phyloP scores from a whole-genome alignment of 2,329 filamentous ascomycete species.

The Hyphodiscus sp. region DNA sequence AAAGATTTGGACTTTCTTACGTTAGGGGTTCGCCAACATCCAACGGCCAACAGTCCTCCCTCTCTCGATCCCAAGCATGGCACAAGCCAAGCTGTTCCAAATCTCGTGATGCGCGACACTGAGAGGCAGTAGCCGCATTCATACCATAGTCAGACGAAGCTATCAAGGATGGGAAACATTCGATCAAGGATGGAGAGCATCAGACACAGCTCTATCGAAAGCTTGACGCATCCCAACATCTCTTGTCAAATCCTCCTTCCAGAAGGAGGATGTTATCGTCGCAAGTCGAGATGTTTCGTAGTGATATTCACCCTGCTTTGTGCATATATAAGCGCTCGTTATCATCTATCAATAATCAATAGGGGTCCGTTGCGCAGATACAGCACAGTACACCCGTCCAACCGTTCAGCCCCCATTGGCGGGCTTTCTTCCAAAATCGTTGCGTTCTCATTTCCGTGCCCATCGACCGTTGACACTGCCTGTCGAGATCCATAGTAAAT shows the following conservation, averaged over 20 bases:
- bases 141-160: background rate
- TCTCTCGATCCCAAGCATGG: too few species aligned
- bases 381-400: too few species aligned
- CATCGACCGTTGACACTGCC: background rate
- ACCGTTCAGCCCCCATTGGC: too few species aligned
- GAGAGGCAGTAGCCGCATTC: background rate
- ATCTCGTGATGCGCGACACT: constrained; percentile 2
- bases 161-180: too few species aligned
- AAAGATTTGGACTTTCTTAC: too few species aligned
- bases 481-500: background rate
- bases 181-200: background rate
- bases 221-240: background rate
- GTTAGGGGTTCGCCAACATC: too few species aligned
- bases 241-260: background rate
- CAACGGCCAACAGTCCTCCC: too few species aligned
- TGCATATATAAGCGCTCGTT: too few species aligned
- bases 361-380: too few species aligned
- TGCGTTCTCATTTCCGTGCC: background rate
- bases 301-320: too few species aligned
- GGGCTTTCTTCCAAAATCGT: too few species aligned
- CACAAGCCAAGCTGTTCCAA: background rate
- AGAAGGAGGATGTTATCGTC: background rate
- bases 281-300: background rate
- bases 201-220: background rate
- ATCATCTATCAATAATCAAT: too few species aligned